Evolutionary conservation across 2,329 filamentous ascomycete genomes (phyloP), one percentile per base, ranked within the genome.

Genomic region (Tolypocladium sp.): DNA sequence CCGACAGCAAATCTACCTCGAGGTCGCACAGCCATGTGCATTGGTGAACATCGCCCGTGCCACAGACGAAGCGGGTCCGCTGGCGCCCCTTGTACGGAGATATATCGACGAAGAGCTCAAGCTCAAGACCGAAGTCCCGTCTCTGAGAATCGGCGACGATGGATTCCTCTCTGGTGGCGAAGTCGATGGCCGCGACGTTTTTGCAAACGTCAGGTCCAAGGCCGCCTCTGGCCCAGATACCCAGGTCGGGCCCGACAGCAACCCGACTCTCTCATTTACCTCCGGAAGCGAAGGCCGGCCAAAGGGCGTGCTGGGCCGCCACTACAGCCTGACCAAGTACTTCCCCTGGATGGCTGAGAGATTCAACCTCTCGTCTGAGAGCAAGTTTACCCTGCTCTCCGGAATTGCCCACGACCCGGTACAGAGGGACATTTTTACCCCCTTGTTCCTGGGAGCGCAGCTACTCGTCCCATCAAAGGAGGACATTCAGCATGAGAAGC

Each of bases 341-440:
- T 95, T 93, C 69, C 85, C 87, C 25, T 97, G 92, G 92, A 97
- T 97, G 93, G 85, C 91, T 0, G 77, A 94, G 74, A 85, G 79
- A 2, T 97, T 97, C 72, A 79, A 85, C 55, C 79, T 95, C 55
- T 87, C 84, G 1, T 80, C 86, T 10, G 81, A 90, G 49, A 87
- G 87, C 70, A 83, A 82, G 63, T 97, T 96, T 69, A 91, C 92
- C 3, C 87, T 92, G 77, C 80, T 97, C 9, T 89, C 84, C 55
- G 92, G 92, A 54, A 96, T 97, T 66, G 89, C 90, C 3, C 89
- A 94, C 70, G 85, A 88, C 64, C 85, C 85, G 4, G 82, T 87
- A 40, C 83, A 87, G 70, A 69, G 83, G 64, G 64, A 97, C 71
- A 95, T 97, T 58, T 92, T 97, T 71, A 97, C 89, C 0, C 93